Base-by-base conservation (phyloP, 1,284 basidiomycete species). In the Trichosporon coremiiforme region DNA sequence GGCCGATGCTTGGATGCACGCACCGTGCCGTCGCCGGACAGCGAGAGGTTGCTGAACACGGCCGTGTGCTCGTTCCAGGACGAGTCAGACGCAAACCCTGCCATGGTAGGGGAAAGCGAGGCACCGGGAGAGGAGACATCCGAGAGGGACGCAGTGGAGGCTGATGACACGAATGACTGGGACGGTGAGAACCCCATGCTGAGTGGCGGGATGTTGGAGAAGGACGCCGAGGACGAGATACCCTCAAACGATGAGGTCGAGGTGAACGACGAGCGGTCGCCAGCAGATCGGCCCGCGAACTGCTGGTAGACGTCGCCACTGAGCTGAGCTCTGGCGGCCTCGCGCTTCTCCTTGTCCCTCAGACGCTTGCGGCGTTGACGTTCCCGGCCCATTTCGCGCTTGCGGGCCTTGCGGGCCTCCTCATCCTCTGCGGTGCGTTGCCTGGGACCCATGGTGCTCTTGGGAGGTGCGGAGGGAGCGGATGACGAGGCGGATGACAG, bases 271-370 rank as follows among this genome's bases (percentile, higher is more conserved):
- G 60, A 64, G 31, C 66, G 45, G 33, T 67, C 66, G 6, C 66
- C 66, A n/a, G 66, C 66, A 25, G 66, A 20, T 20, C 66, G 66
- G 10, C 66, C 38, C 4, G 63, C 66, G 31, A 67, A 55, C 66
- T 60, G 66, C 55, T 66, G 65, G n/a, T 66, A 57, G 55, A 31
- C 31, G 31, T 67, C 66, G 45, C 62, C 50, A 35, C 60, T 62
- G 45, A 64, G 45, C 20, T 38, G 31, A 15, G n/a, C 41, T 35
- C 45, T 17, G 35, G 20, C 29, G 29, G 33, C 70, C 67, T 71
- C 73, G 12, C 70, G 73, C 70, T 74, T 74, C n/a, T 68, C 67
- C 67, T 74, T 74, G 64, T 74, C 73, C 47, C 73, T 55, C 41
- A 71, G 55, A 13, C 73, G 70, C 62, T 74, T 74, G 65, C 73